Conservation (phyloP, 768 basidiomycete genomes). For the Leccinum aurantiacum region DNA sequence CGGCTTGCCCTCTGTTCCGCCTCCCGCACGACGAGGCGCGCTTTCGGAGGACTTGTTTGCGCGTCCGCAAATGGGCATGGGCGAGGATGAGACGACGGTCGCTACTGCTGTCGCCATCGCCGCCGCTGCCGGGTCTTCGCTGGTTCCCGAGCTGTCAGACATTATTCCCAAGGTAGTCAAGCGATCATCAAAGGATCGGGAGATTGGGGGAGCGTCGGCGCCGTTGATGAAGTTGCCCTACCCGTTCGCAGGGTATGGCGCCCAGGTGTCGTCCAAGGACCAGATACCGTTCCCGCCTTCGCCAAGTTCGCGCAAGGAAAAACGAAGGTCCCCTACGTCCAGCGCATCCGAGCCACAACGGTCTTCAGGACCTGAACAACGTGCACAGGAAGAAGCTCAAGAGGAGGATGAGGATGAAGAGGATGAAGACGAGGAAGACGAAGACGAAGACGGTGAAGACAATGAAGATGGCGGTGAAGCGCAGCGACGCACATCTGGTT, state of each 20-base stretch:
- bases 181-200: constrained; percentile 47
- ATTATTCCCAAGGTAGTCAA: constrained; percentile 50
- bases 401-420: constrained; percentile 12
- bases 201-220: constrained; percentile 36
- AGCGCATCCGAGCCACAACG: constrained; percentile 33
- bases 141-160: constrained; percentile 34
- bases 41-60: constrained; percentile 67
- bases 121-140: constrained; percentile 12
- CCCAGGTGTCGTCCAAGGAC: constrained; percentile 60
- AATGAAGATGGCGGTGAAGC: constrained; percentile 46
- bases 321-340: constrained; percentile 29
- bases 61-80: constrained; percentile 37
- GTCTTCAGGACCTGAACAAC: constrained; percentile 29
- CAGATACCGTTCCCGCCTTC: constrained; percentile 79
- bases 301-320: constrained; percentile 43
- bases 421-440: constrained; percentile 42
- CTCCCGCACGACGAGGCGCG: constrained; percentile 56
- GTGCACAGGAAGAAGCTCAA: constrained; percentile 25
- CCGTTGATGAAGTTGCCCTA: constrained; percentile 62
- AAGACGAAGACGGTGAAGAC: constrained; percentile 38
- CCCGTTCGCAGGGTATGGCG: constrained; percentile 64
- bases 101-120: background rate
- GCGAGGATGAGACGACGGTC: constrained; percentile 14
- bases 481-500: constrained; percentile 69
- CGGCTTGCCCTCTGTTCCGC: constrained; percentile 49